These are phyloP conservation scores for Volvox carteri DNA, from an alignment of 163 green algal species.

Conservation along the genomic window DNA sequence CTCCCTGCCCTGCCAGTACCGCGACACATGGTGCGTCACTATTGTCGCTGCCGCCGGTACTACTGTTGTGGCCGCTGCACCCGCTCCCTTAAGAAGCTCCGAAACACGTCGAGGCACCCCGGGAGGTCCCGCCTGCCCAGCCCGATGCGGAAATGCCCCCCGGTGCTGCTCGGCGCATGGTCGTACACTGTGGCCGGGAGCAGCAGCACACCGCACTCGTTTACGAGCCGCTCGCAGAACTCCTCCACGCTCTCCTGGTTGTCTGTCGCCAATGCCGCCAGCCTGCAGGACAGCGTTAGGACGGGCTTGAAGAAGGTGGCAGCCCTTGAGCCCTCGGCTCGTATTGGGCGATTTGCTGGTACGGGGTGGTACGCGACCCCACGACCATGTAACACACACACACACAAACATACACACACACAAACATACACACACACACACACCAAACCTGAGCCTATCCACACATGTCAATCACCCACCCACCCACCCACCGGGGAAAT, in stretches of 20 bases:
- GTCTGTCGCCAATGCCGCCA: background rate
- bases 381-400: too few species aligned
- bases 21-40: too few species aligned
- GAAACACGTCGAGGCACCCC: slow-evolving; percentile 59
- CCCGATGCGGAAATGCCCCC: slow-evolving; percentile 63
- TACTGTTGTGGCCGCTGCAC: background rate
- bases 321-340: too few species aligned
- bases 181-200: slow-evolving; percentile 72
- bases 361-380: too few species aligned
- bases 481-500: slow-evolving; percentile 56
- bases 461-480: background rate
- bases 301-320: too few species aligned
- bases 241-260: slow-evolving; percentile 43
- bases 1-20: too few species aligned
- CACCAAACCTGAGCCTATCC: too few species aligned
- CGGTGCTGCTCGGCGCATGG: slow-evolving; percentile 38
- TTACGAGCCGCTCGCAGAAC: slow-evolving; percentile 66
- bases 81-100: slow-evolving; percentile 38
- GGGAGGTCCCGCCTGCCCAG: slow-evolving; percentile 60
- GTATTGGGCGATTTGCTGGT: too few species aligned
- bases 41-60: background rate
- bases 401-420: too few species aligned
- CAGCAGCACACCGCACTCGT: slow-evolving; percentile 69
- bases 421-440: too few species aligned
- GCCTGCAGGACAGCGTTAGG: too few species aligned